phyloP scores from a whole-genome alignment of 768 basidiomycete species.

The Tephrocybe rancida region DNA sequence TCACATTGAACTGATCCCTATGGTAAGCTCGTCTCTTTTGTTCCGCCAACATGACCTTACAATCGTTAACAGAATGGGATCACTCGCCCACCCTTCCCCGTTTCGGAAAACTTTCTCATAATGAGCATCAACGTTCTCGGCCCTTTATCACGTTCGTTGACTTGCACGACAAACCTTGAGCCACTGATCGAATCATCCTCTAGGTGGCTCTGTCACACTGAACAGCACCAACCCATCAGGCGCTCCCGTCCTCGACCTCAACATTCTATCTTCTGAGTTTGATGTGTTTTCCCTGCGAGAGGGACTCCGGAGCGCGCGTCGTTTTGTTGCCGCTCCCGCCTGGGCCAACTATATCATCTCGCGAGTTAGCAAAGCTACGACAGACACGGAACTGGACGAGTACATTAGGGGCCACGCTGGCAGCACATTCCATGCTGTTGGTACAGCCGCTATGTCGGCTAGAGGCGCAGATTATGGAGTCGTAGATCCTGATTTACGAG shows the following conservation, averaged over 20 bases:
- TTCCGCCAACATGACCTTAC: not conserved
- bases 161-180: conserved; percentile 13
- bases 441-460: conserved; percentile 26
- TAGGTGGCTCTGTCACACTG: conserved; percentile 27
- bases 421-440: conserved; percentile 27
- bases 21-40: not conserved
- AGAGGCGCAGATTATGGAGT: conserved; percentile 12
- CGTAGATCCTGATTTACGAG: conserved; percentile 24
- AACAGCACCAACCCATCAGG: conserved; percentile 41
- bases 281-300: conserved; percentile 24
- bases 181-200: not conserved
- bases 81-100: not conserved
- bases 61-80: not conserved
- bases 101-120: not conserved
- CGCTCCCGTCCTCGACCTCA: conserved; percentile 42
- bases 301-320: conserved; percentile 19
- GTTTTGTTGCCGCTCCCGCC: conserved; percentile 14
- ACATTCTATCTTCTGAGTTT: conserved; percentile 22
- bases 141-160: conserved; percentile 1
- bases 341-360: conserved; percentile 8
- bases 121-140: not conserved
- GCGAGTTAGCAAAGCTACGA: conserved; percentile 17
- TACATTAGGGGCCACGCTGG: conserved; percentile 21
- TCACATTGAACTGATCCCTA: not conserved
- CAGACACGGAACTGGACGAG: conserved; percentile 29